Percentiles rank a stretch among this genome's conserved stretches.
These are phyloP conservation scores for Carex myosuroides DNA, from an alignment of 176 grass and related monocot genomes.

Conservation along the genomic window DNA sequence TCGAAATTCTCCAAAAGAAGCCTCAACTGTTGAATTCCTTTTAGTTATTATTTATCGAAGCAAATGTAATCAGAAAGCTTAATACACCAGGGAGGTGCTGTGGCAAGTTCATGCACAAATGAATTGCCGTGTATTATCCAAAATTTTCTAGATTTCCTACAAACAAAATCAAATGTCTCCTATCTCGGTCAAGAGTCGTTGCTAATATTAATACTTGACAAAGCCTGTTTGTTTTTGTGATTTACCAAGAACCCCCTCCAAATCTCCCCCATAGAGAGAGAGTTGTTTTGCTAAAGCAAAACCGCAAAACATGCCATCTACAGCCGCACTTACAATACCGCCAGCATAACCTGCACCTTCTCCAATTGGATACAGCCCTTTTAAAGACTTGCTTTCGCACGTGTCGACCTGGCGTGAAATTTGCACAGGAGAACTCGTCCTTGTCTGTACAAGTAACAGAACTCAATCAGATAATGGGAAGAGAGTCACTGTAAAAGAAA, in stretches of 20 bases:
- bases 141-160: neutral
- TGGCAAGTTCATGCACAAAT: neutral
- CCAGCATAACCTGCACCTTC: constrained; percentile 96
- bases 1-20: neutral
- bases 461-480: neutral
- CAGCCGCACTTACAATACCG: constrained; percentile 86
- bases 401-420: constrained; percentile 56
- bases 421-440: constrained; percentile 88
- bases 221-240: constrained; percentile 68
- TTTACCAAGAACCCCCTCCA: constrained; percentile 62
- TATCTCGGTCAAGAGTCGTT: neutral
- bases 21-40: neutral
- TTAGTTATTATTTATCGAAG: neutral
- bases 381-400: constrained; percentile 65
- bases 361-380: constrained; percentile 72
- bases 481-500: neutral
- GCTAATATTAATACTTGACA: constrained; percentile 64
- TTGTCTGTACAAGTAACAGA: constrained; percentile 50
- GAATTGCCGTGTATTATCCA: neutral
- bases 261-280: constrained; percentile 61
- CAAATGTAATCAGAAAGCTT: neutral
- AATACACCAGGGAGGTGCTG: too few relatives aligned
- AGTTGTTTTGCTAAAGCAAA: constrained; percentile 83
- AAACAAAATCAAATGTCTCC: neutral
- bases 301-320: constrained; percentile 92